Conservation (phyloP, 176 grass and related monocot species). For the Oryza punctata region DNA sequence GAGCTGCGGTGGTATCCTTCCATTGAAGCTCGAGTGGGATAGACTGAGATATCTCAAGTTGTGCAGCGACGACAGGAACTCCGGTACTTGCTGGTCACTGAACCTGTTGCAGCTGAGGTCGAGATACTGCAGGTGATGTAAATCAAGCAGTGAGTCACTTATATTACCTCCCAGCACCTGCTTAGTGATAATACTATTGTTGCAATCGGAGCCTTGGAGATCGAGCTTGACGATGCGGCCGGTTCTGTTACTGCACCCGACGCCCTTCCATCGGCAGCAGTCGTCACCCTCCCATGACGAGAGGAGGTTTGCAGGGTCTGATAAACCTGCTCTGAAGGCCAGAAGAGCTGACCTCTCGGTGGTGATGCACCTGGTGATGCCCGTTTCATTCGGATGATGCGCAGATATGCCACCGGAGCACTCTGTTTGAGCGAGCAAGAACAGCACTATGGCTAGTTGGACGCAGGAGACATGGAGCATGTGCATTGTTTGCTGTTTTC, state of each 20-base stretch:
- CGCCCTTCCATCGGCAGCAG: slow-evolving; percentile 45
- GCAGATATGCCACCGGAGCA: background rate
- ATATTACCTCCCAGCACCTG: no score
- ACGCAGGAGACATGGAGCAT: background rate
- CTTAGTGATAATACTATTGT: no score
- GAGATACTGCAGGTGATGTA: no score
- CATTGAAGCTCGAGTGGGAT: accelerated
- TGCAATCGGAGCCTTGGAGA: background rate
- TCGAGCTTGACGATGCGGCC: slow-evolving; percentile 15
- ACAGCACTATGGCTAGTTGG: no score
- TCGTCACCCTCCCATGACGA: slow-evolving; percentile 38
- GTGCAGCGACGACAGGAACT: no score
- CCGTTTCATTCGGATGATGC: no score
- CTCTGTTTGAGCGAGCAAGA: background rate
- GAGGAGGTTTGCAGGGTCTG: slow-evolving; percentile 9
- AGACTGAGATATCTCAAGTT: no score
- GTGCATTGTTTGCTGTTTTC: no score
- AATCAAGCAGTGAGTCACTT: no score
- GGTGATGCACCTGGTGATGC: no score
- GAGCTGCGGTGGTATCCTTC: slow-evolving; percentile 4
- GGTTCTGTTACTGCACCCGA: slow-evolving; percentile 32
- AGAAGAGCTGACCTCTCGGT: slow-evolving; percentile 31
- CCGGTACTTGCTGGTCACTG: background rate
- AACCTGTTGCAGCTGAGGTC: no score
- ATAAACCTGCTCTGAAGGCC: background rate